A percentile compares a stretch with the other conserved stretches of the same genome.
These are phyloP conservation scores for Citrus sp. DNA, from an alignment of 345 rosid genomes.

Conservation along the genomic window DNA sequence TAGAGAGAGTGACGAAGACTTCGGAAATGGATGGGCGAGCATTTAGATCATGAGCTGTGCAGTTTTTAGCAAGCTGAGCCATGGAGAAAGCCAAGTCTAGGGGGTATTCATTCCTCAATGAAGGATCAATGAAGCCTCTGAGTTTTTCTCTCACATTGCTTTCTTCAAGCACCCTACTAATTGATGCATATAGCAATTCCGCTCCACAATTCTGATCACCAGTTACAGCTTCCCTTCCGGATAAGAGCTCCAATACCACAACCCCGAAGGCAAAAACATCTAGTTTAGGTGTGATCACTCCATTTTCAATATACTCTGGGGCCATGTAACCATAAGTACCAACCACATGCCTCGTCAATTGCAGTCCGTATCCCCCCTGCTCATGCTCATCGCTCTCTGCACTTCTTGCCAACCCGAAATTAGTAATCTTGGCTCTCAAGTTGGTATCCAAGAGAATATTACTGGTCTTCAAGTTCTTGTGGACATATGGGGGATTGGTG, in stretches of 20 bases:
- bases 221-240: constrained; percentile 64
- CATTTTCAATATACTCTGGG: constrained; percentile 86
- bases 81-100: constrained; percentile 74
- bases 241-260: constrained; percentile 73
- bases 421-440: constrained; percentile 70
- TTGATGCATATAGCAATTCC: constrained; percentile 45
- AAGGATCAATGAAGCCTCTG: constrained; percentile 55
- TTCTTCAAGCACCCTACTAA: constrained; percentile 60
- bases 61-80: constrained; percentile 68
- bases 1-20: constrained; percentile 50
- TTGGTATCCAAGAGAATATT: constrained; percentile 72
- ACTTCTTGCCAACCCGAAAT: constrained; percentile 75
- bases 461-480: constrained; percentile 78
- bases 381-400: constrained; percentile 29
- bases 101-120: constrained; percentile 58
- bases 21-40: constrained; percentile 57
- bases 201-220: constrained; percentile 32
- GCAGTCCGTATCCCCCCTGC: constrained; percentile 37
- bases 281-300: constrained; percentile 74
- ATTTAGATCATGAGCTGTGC: constrained; percentile 60
- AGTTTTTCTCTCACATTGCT: constrained; percentile 70
- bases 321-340: constrained; percentile 90
- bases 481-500: constrained; percentile 70
- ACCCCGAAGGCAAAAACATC: constrained; percentile 91
- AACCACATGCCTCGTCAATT: constrained; percentile 73